Base-by-base conservation (phyloP, 1,284 basidiomycete species). In the Vanrija sp. region DNA sequence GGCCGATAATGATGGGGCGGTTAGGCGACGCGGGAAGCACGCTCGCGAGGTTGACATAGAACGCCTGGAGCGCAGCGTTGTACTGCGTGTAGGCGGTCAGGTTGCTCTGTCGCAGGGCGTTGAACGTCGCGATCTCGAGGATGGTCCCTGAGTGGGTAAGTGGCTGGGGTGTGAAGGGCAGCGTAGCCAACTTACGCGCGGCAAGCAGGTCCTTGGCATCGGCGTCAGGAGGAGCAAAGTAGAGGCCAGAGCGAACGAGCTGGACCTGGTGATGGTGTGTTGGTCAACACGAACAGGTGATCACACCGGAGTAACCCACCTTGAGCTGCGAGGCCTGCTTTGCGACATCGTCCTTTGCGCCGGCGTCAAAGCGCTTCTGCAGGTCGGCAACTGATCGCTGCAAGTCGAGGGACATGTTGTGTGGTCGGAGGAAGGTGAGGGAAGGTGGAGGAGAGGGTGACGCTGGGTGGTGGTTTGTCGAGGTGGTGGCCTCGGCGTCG, bases 11-110 rank as follows among this genome's bases (percentile, higher is more conserved):
- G 46, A 94, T 85, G 63, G 86, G 88, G 78, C 95, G 88, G 73
- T 88, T 86, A 57, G 86, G 83, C 10, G 95, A 98, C 3, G 84
- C 82, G 0, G 91, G 86, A 19, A 98, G 85, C 52, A 82, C 77
- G 34, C 84, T 79, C 10, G 83, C 82, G 73, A 87, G 89, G 76
- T 96, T 92, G 52, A 86, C 86, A 79, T 98, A 98, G 80, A 94
- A 97, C 0, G 89, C 87, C 65, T 89, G 86, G 6, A 98, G 82
- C 71, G 96, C 90, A 15, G 89, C 87, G 75, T 95, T 92, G 77
- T 97, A 98, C 61, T 94, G 85, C 73, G 95, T 91, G 72, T 98
- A 99, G 0, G 89, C 87, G 43, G 90, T 86, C 14, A 96, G 85
- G 74, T 97, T 91, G 71, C 85, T 84, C 61, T 86, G 83, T 43